These are phyloP conservation scores for Suillus spraguei DNA, from an alignment of 768 basidiomycete species.

Conservation along the genomic window DNA sequence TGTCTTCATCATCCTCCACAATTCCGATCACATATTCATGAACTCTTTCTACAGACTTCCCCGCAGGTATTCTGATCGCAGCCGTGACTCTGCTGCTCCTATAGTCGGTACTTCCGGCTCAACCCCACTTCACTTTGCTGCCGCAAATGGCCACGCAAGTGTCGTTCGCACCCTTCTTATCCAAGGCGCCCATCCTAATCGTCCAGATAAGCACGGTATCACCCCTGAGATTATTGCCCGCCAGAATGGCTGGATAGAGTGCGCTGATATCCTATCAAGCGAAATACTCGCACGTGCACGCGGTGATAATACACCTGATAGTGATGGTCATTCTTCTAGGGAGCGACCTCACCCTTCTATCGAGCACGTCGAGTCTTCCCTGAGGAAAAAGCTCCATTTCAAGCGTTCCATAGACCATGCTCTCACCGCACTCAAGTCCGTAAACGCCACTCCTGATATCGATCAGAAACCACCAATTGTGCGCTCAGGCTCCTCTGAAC, in stretches of 20 bases:
- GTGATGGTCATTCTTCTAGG: slow-evolving; percentile 14
- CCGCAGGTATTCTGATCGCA: slow-evolving; percentile 73
- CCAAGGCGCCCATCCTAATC: slow-evolving; percentile 80
- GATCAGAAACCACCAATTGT: slow-evolving; percentile 23
- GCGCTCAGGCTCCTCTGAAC: slow-evolving; percentile 18
- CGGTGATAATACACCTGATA: slow-evolving; percentile 32
- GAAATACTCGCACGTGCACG: slow-evolving; percentile 64
- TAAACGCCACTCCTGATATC: slow-evolving; percentile 34
- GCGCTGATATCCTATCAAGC: slow-evolving; percentile 70
- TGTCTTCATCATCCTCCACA: slow-evolving; percentile 20
- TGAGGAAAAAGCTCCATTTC: slow-evolving; percentile 59
- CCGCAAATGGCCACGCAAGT: slow-evolving; percentile 87
- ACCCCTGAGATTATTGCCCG: slow-evolving; percentile 85
- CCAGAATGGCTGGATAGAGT: slow-evolving; percentile 78
- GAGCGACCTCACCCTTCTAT: slow-evolving; percentile 29
- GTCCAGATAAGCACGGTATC: slow-evolving; percentile 88
- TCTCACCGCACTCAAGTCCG: slow-evolving; percentile 48
- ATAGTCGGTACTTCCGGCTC: slow-evolving; percentile 86
- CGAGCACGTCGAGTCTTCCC: slow-evolving; percentile 32
- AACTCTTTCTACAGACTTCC: slow-evolving; percentile 52
- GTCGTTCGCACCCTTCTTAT: slow-evolving; percentile 81
- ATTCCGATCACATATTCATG: slow-evolving; percentile 11
- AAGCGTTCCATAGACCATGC: slow-evolving; percentile 82
- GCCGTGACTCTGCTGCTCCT: slow-evolving; percentile 63
- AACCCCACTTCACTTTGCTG: slow-evolving; percentile 95